Conservation (phyloP, 495 filamentous ascomycete genomes). For the Melanomma pulvis-pyrius region DNA sequence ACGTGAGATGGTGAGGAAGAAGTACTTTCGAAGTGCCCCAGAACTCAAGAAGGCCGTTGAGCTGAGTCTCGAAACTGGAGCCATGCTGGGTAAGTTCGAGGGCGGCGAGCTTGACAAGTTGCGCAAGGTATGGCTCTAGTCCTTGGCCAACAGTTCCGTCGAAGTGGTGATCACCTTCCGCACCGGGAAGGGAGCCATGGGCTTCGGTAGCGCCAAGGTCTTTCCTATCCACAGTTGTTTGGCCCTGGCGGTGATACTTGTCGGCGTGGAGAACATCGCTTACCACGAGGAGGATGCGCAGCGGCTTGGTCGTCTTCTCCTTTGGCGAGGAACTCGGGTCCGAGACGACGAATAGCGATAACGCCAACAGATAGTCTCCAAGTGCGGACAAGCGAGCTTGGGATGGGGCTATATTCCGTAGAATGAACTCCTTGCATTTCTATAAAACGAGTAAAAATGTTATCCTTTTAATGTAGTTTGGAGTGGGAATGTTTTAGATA, state of each 20-base stretch:
- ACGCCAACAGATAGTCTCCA: constrained; percentile 5
- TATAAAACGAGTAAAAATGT: neutral
- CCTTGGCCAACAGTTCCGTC: neutral
- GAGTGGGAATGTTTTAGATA: neutral
- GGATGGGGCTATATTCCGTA: neutral
- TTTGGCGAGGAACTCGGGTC: neutral
- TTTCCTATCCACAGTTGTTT: neutral
- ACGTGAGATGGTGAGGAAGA: neutral
- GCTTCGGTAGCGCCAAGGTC: neutral
- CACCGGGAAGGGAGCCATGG: neutral
- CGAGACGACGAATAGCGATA: neutral
- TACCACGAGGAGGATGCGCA: constrained; percentile 6
- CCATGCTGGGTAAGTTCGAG: neutral
- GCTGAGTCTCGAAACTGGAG: neutral
- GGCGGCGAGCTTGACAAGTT: neutral
- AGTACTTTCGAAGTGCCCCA: neutral
- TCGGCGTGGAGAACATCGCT: constrained; percentile 15
- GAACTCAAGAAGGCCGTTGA: constrained; percentile 6
- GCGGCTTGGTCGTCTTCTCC: neutral
- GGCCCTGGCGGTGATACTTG: neutral
- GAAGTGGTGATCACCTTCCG: neutral
- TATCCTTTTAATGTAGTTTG: neutral
- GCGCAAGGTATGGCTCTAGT: constrained; percentile 3
- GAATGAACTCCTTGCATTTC: constrained; percentile 16
- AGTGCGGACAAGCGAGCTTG: neutral